These are phyloP conservation scores for Paraphaeosphaeria minitans DNA, from an alignment of 2,329 filamentous ascomycete genomes.

Conservation along the genomic window DNA sequence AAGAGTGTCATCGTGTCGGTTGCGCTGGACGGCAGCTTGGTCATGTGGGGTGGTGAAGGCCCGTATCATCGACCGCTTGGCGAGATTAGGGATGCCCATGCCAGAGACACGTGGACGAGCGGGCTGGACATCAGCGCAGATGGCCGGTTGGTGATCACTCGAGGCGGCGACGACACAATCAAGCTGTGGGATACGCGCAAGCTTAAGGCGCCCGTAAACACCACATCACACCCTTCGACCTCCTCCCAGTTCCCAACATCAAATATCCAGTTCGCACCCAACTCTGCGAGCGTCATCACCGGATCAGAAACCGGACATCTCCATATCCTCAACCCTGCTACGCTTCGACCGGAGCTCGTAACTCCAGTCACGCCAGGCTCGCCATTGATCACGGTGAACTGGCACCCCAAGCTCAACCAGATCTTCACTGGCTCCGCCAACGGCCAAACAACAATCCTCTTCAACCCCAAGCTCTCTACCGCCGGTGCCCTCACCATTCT, in stretches of 20 bases:
- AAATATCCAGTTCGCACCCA: constrained; percentile 89
- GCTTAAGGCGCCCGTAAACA: constrained; percentile 87
- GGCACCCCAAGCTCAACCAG: constrained; percentile 95
- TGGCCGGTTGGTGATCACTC: constrained; percentile 85
- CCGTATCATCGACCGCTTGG: constrained; percentile 81
- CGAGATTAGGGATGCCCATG: constrained; percentile 85
- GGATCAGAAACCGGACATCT: constrained; percentile 85
- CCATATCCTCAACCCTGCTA: constrained; percentile 92
- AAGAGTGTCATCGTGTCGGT: constrained; percentile 79
- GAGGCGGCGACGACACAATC: constrained; percentile 89
- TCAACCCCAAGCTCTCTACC: constrained; percentile 80
- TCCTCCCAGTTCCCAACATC: constrained; percentile 82
- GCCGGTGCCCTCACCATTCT: constrained; percentile 87
- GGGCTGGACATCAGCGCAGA: constrained; percentile 90
- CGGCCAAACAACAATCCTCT: constrained; percentile 85
- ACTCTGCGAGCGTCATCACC: constrained; percentile 81
- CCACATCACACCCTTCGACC: constrained; percentile 77
- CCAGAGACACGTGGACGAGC: constrained; percentile 83
- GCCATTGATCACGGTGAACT: constrained; percentile 81
- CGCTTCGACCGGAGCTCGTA: constrained; percentile 80
- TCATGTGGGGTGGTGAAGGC: constrained; percentile 90
- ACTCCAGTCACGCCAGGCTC: constrained; percentile 87
- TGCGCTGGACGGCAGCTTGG: constrained; percentile 84
- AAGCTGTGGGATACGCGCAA: constrained; percentile 98
- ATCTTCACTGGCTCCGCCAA: constrained; percentile 94